Evolutionary conservation across 2,329 filamentous ascomycete species (phyloP), one percentile per base, ranked within the genome.

Genomic region (Aspergillus novofumigatus): DNA sequence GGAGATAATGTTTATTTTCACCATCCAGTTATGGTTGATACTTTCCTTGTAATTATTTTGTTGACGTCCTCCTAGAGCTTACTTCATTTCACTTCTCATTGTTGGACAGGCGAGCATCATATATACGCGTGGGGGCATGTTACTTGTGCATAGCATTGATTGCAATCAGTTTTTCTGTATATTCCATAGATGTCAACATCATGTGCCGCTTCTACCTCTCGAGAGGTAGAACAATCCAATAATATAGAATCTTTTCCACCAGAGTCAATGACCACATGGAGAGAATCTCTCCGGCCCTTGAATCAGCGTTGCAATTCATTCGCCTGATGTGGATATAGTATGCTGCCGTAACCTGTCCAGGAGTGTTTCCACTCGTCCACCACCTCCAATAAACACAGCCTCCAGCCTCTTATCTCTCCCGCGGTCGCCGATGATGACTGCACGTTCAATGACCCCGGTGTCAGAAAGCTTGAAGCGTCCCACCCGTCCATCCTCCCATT

Each of bases 401-500:
- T 77, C 75, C 3, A 66, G 62, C 47, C 50, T 48, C 54, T 75
- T 76, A 59, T 76, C 75, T 28, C 75, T 64, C 1, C 74, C 74
- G 20, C 57, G 23, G 45, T 75, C 73, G 2, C 74, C 75, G 60
- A 78, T 72, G 14, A 79, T 72, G 49, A 78, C 73, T 3, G 74
- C 76, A 10, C 74, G 65, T 55, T 78, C 74, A 29, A 79, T 69
- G 35, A 66, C 53, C 3, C 77, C 77, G 8, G 67, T 57, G 62
- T 75, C 71, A 3, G 75, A 74, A 25, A 79, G 62, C 57, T 75
- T 76, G 47, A 80, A 72, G 45, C 75, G 66, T 3, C 76, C 77
- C 28, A 79, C 71, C 4, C 73, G 71, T 4, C 75, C 76, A 65
- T 78, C 75, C 11, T 63, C 65, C 77, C 77, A 80, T 57, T 78